These are phyloP conservation scores for Nymphaea colorata DNA, from an alignment of 164 flowering plant species.

Conservation along the genomic window DNA sequence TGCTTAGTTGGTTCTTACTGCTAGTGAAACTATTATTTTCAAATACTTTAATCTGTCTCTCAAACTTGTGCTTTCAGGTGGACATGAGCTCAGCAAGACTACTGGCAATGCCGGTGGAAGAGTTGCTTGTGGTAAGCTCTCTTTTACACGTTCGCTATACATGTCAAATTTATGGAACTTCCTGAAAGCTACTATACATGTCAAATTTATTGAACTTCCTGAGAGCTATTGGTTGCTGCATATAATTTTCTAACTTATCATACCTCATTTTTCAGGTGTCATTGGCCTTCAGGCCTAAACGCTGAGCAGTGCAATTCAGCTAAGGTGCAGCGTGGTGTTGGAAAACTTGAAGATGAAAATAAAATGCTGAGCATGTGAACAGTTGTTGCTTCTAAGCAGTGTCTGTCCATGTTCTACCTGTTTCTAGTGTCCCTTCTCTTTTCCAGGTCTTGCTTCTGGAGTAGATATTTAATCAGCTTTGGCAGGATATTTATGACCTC, in stretches of 20 bases:
- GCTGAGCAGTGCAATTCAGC: not conserved
- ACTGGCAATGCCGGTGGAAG: constrained; percentile 97
- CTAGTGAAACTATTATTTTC: not conserved
- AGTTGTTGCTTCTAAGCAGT: not conserved
- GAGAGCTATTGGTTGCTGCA: not conserved
- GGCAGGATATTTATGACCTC: not conserved
- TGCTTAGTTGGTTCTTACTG: not conserved
- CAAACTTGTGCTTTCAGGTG: constrained; percentile 33
- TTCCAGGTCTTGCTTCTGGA: not conserved
- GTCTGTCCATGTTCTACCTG: not conserved
- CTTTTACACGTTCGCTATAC: not conserved
- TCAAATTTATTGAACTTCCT: not conserved
- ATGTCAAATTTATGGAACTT: not conserved
- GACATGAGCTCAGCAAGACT: constrained; percentile 83
- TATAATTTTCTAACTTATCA: not conserved
- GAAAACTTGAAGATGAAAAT: not conserved
- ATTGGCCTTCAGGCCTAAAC: not conserved
- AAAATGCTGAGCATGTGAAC: not conserved
- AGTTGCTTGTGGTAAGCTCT: constrained; percentile 65
- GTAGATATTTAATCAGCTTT: not conserved
- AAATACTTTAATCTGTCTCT: not conserved
- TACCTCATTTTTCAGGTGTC: not conserved
- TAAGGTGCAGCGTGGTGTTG: not conserved
- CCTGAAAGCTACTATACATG: not conserved
- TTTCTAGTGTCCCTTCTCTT: not conserved